Evolutionary conservation across 2,329 filamentous ascomycete species (phyloP), one percentile per base, ranked within the genome.

Genomic region (Rasamsonia emersonii): DNA sequence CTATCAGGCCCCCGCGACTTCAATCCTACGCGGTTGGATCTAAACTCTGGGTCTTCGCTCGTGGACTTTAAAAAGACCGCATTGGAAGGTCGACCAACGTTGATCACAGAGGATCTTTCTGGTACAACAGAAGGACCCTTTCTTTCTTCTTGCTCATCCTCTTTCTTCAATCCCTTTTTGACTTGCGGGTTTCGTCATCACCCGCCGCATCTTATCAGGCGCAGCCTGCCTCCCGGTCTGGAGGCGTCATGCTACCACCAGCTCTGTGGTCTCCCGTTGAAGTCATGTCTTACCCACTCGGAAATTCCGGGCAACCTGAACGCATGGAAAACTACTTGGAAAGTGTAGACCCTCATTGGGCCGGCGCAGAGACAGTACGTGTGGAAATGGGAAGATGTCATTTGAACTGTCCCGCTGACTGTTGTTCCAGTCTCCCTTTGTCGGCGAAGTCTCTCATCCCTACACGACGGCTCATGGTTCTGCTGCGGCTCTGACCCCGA

Each of bases 391-490:
- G n/a, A n/a, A n/a, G n/a, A n/a, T n/a, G n/a, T n/a, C n/a, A n/a
- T n/a, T n/a, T n/a, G n/a, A n/a, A n/a, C n/a, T n/a, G n/a, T n/a
- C n/a, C n/a, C n/a, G n/a, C n/a, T n/a, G n/a, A n/a, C n/a, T n/a
- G n/a, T n/a, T n/a, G n/a, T n/a, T n/a, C n/a, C 42, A 43, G 39
- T 28, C 42, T 11, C 36, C 46, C 6, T 61, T 48, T 27, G 35
- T 51, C 26, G 43, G 43, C n/a, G n/a, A n/a, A 11, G 34, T 48
- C 18, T 41, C 38, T 26, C 43, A 53, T 31, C 46, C 56, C 3
- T 62, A 61, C 40, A 56, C 49, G 33, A 46, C 51, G n/a, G 44
- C 48, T 18, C 54, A 51, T 26, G 48, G 47, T 36, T 36, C 52
- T 23, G 34, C 40, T 11, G 39, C 45, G 32, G 46, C 58, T 26